Evolutionary conservation across 2,329 filamentous ascomycete species (phyloP), one percentile per base, ranked within the genome.

Genomic region (Penicillium sclerotigenum): DNA sequence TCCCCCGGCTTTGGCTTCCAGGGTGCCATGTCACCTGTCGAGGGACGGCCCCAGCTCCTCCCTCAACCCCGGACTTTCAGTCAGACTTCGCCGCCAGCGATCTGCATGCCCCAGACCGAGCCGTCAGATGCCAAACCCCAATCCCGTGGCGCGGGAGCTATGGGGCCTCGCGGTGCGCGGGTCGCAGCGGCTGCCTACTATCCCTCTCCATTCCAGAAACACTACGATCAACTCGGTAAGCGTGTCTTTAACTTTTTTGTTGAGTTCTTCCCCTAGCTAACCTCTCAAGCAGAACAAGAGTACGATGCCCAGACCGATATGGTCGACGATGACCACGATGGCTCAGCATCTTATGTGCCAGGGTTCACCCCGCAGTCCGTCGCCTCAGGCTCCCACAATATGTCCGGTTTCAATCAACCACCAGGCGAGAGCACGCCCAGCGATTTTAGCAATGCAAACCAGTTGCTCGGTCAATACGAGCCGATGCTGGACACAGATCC

Each of bases 151-250:
- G 38, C 47, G 18, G 49, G 41, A 24, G 50, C 50, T 43, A 63
- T 70, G 38, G 68, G 69, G 9, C 60, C 71, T 28, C 66, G 72
- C 29, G 65, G 62, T 48, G 49, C 71, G 45, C 73, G 73, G 16
- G 63, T 76, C 45, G 73, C 80, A 38, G 76, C 79, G 18, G 74
- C 76, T 52, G 74, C 76, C 51, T 96, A 88, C 76, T 97, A 96
- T 71, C 86, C 89, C 47, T 88, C 90, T 56, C 88, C 90, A 18
- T 97, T 96, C 77, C 91, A 95, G 71, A 94, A 89, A 73, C 93
- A 97, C 74, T 92, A 95, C 76, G 90, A 95, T 75, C 91, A 96
- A 81, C 85, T 97, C 75, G 93, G 93, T 89, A 91, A 89, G 91
- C 26, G 81, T 86, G 81, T 46, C 82, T 79, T 82, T 87, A 79